Conservation (phyloP, 2,329 filamentous ascomycete genomes). For the Penicillium olsonii region DNA sequence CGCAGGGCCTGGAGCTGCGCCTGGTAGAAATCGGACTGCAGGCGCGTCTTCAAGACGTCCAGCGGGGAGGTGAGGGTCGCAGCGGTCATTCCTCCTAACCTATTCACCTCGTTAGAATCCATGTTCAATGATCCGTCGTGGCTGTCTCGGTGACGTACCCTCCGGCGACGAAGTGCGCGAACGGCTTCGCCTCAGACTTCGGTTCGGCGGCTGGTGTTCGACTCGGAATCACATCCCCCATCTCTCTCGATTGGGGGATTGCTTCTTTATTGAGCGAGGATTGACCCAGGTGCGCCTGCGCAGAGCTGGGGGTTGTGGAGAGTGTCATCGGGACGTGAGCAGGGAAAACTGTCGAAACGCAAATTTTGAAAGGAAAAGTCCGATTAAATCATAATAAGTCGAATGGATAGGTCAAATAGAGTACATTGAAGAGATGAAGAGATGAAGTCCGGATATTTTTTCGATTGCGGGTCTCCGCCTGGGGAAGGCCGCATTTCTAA, state of each 20-base stretch:
- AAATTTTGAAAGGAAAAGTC: background rate
- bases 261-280: constrained; percentile 17
- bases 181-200: constrained; percentile 66
- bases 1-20: constrained; percentile 69
- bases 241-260: constrained; percentile 38
- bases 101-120: constrained; percentile 38
- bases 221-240: constrained; percentile 38
- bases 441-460: constrained; percentile 3
- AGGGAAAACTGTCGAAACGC: background rate
- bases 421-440: background rate
- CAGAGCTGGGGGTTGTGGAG: constrained; percentile 26
- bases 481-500: constrained; percentile 2
- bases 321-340: constrained; percentile 20
- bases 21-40: constrained; percentile 95
- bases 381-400: background rate
- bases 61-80: constrained; percentile 91
- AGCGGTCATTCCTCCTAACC: constrained; percentile 85
- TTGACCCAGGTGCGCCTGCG: constrained; percentile 28
- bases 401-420: background rate
- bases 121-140: background rate
- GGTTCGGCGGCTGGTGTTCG: constrained; percentile 19
- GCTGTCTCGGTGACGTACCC: constrained; percentile 59
- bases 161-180: constrained; percentile 89
- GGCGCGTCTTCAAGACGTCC: constrained; percentile 87
- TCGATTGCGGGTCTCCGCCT: constrained; percentile 1